Evolutionary conservation across 2,329 filamentous ascomycete species (phyloP).

Genomic region (Chrysoporthe austroafricana): DNA sequence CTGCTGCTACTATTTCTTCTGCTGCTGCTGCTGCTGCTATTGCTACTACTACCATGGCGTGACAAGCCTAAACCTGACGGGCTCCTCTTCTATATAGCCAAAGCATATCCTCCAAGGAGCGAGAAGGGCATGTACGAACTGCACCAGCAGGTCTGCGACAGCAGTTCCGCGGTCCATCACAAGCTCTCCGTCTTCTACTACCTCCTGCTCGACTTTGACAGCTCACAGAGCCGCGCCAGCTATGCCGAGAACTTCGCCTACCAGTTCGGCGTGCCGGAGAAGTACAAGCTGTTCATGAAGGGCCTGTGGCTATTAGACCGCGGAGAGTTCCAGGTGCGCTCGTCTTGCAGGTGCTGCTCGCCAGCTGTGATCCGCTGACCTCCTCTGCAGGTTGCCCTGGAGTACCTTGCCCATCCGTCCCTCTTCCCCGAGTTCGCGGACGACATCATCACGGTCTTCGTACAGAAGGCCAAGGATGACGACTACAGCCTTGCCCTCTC

Average conservation of each 20-base stretch:
- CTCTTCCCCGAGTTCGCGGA: conserved; percentile 81
- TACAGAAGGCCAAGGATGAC: conserved; percentile 59
- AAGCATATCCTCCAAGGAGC: conserved; percentile 74
- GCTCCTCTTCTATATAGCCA: conserved; percentile 46
- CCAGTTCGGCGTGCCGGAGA: conserved; percentile 69
- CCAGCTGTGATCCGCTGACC: neutral
- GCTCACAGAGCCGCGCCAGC: conserved; percentile 46
- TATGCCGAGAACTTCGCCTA: conserved; percentile 61
- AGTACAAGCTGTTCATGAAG: conserved; percentile 80
- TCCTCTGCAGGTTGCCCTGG: conserved; percentile 61
- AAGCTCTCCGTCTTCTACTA: conserved; percentile 86
- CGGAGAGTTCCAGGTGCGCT: conserved; percentile 64
- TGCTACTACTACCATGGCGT: no score
- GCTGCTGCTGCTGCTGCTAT: neutral
- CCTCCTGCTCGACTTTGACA: conserved; percentile 75
- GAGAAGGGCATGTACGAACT: conserved; percentile 70
- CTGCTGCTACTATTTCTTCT: neutral
- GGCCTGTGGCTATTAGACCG: conserved; percentile 82
- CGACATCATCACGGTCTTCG: conserved; percentile 74
- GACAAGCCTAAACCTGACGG: conserved; percentile 4
- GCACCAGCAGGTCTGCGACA: conserved; percentile 70
- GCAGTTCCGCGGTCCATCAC: conserved; percentile 69
- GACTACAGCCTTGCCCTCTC: conserved; percentile 72
- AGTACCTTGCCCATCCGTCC: conserved; percentile 78
- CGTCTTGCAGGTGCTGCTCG: neutral